Base-by-base conservation (phyloP, 2,329 filamentous ascomycete species). In the Aspergillus costaricaensis region DNA sequence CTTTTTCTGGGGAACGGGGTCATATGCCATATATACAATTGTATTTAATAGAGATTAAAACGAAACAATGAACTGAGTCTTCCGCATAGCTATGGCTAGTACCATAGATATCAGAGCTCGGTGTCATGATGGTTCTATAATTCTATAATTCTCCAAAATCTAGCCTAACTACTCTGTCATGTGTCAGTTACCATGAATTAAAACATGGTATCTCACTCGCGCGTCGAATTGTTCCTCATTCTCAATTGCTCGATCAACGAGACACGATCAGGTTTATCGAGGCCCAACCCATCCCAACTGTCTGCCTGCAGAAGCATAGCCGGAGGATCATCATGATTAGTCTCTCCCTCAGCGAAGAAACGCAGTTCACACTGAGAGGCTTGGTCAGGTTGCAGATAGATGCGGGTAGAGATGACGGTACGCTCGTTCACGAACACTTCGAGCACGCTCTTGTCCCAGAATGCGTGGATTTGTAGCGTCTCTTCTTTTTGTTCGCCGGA, bases 341-440 rank as follows among this genome's bases (percentile, higher is more conserved):
- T 14, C 9, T 55, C 7, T 8, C 14, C 27, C 15, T 65, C 61
- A 3, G 70, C 71, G 27, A 69, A 71, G 55, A 72, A 74, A 10
- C 60, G 49, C n/a, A 68, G 47, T 23, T 15, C n/a, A 3, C 61
- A 63, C 10, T 38, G 60, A 41, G 61, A 64, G 8, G n/a, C 27
- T 25, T 63, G 30, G 3, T 50, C 59, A 8, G 51, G 62, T 6
- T 62, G 50, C 12, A 66, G 54, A 61, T 78, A 80, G 4, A 79
- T 67, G 3, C 74, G 68, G 1, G 80, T 80, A 0, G 75, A 73
- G 15, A 82, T 74, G 2, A 74, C 77, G 14, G 74, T 79, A 10
- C 80, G 70, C 8, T 73, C 73, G 59, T 82, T 82, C 5, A 79
- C 75, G 61, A 81, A 82, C 0, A 82, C 73, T 62, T 82, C 80